Conservation (phyloP, 164 flowering plant genomes). For the Magnolia sinica region DNA sequence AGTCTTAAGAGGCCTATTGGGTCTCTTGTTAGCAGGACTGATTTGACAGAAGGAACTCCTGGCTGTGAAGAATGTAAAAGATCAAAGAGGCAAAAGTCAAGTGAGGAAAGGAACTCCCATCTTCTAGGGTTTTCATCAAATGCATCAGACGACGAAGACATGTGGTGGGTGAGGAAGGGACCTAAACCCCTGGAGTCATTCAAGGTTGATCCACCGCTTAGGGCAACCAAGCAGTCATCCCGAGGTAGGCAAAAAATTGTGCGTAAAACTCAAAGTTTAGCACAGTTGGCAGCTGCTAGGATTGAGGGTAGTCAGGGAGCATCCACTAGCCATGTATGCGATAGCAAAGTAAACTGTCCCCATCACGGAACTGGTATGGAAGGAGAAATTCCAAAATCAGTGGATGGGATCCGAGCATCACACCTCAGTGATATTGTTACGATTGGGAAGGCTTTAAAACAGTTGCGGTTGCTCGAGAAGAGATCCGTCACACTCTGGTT, state of each 20-base stretch:
- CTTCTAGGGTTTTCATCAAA: conserved; percentile 40
- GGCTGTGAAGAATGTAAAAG: conserved; percentile 92
- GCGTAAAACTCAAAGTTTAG: conserved; percentile 87
- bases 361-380: conserved; percentile 66
- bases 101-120: conserved; percentile 55
- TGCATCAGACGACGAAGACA: conserved; percentile 74
- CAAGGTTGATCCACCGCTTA: conserved; percentile 69
- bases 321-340: conserved; percentile 95
- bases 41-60: conserved; percentile 58
- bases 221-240: conserved; percentile 58
- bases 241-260: conserved; percentile 78
- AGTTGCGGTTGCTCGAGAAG: conserved; percentile 60
- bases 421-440: conserved; percentile 48
- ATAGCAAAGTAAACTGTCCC: conserved; percentile 69
- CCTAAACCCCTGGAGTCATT: conserved; percentile 48
- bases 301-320: conserved; percentile 99
- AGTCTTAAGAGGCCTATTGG: conserved; percentile 47
- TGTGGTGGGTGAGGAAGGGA: conserved; percentile 88
- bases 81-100: conserved; percentile 65
- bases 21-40: conserved; percentile 31
- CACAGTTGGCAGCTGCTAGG: conserved; percentile 82
- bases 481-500: conserved; percentile 66
- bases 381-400: conserved; percentile 47
- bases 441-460: conserved; percentile 67
- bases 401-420: conserved; percentile 32